These are phyloP conservation scores for Phyllosticta citriasiana DNA, from an alignment of 2,329 filamentous ascomycete species.

Conservation along the genomic window DNA sequence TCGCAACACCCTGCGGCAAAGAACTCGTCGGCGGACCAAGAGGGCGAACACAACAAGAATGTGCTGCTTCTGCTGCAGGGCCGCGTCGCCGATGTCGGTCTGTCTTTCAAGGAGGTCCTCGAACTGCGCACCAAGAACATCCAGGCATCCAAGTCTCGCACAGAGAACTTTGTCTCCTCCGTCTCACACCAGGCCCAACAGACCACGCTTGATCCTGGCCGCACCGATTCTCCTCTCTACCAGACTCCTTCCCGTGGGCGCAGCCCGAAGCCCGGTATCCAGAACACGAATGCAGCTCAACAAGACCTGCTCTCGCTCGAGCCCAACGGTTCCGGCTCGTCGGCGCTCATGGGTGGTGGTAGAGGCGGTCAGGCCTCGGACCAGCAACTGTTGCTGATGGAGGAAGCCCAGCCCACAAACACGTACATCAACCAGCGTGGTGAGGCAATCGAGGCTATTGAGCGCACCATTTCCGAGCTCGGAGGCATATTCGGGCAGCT, in stretches of 20 bases:
- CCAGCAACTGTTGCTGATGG: constrained; percentile 77
- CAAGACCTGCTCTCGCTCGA: constrained; percentile 74
- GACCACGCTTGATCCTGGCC: constrained; percentile 48
- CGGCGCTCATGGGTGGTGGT: constrained; percentile 5
- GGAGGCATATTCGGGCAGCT: constrained; percentile 90
- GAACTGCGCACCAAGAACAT: constrained; percentile 97
- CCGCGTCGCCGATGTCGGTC: constrained; percentile 82
- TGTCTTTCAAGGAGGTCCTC: constrained; percentile 94
- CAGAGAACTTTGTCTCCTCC: constrained; percentile 91
- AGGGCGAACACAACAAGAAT: constrained; percentile 96
- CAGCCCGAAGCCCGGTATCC: constrained; percentile 35
- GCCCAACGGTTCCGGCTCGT: constrained; percentile 42
- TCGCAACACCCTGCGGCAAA: constrained; percentile 56
- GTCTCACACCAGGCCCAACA: constrained; percentile 52
- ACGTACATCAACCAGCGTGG: constrained; percentile 87
- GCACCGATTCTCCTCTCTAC: constrained; percentile 80
- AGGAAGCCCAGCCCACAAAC: constrained; percentile 78
- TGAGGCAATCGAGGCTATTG: constrained; percentile 93
- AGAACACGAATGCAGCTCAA: constrained; percentile 35
- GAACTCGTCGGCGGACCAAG: constrained; percentile 50
- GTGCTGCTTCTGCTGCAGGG: constrained; percentile 87
- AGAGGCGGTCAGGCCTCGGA: constrained; percentile 51
- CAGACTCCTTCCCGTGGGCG: constrained; percentile 61
- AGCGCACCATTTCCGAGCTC: constrained; percentile 86
- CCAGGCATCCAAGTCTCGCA: constrained; percentile 80